phyloP scores from a whole-genome alignment of 257 asterid genomes.

The Parsonsia alboflavescens region DNA sequence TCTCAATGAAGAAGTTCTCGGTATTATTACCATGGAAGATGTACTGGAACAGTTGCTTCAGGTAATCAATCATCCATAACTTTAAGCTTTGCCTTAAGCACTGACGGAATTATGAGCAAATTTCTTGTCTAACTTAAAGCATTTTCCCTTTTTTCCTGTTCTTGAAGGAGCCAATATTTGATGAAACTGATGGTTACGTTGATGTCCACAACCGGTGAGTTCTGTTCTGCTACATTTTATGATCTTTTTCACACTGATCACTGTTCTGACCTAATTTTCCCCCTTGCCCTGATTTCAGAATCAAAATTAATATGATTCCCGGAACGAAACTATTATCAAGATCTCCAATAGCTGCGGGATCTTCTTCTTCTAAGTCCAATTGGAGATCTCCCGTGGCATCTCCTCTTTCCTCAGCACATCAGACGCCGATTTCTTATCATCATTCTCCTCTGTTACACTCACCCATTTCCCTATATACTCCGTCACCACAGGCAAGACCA shows the following conservation, averaged over 20 bases:
- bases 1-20: constrained; percentile 44
- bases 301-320: constrained; percentile 42
- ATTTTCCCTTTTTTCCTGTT: neutral
- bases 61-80: constrained; percentile 23
- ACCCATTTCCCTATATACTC: constrained; percentile 30
- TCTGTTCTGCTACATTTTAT: neutral
- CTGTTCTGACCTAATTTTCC: no score
- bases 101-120: no score
- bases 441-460: constrained; percentile 38
- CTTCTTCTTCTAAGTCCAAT: constrained; percentile 8
- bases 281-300: constrained; percentile 24
- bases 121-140: no score
- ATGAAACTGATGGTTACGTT: constrained; percentile 60
- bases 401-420: constrained; percentile 21
- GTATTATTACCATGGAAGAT: constrained; percentile 73
- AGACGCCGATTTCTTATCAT: constrained; percentile 30
- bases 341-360: constrained; percentile 31
- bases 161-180: constrained; percentile 47
- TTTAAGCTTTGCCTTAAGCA: no score
- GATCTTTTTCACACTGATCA: neutral
- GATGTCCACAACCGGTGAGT: constrained; percentile 55
- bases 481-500: constrained; percentile 26
- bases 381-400: constrained; percentile 35
- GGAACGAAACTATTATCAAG: constrained; percentile 31
- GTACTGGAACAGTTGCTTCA: constrained; percentile 62